Evolutionary conservation across 805 yeast genomes (phyloP), one percentile per base, ranked within the genome.

Genomic region (Dipodascopsis tothii): DNA sequence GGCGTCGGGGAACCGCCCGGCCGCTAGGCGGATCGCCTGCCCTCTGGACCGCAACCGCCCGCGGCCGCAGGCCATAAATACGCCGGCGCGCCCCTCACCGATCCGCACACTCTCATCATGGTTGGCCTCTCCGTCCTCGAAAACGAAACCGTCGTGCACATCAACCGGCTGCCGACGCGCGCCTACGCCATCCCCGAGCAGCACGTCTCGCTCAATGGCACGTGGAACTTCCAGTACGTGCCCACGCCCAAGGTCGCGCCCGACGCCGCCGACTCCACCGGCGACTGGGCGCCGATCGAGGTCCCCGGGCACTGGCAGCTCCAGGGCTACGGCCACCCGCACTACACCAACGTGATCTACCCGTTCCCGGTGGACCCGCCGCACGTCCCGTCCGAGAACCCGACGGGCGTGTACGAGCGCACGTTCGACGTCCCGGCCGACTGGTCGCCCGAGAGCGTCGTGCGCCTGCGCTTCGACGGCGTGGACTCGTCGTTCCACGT

Each of bases 251-350:
- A 16, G n/a, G 40, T 44, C 9, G 58, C 51, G 4, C 44, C 30
- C 9, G 30, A 25, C 9, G 9, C 30, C 11, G 30, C 9, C 11
- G 30, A 25, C 30, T 25, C 14, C 30, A 25, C 30, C 11, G 37
- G 11, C 7, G 41, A 41, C 2, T 55, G 57, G 58, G 37, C 33
- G 1, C 33, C 30, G 7, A 53, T 60, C 14, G 21, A 45, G 3
- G 69, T 65, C 19, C 68, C 69, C 1, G 65, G 67, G 2, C 62
- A 62, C 43, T 64, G 68, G 66, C 67, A 65, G 54, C 44, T 63
- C 21, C 63, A 63, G 45, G 67, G 67, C 14, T 60, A 48, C 39
- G 68, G 66, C 5, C 46, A 50, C 5, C 69, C 69, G 3, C 61
- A 57, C 23, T 65, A 65, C 42, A 64, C 68, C n/a, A 65, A 65